phyloP scores from a whole-genome alignment of 2,329 filamentous ascomycete genomes.

The Aspergillus oerlinghausenensis region DNA sequence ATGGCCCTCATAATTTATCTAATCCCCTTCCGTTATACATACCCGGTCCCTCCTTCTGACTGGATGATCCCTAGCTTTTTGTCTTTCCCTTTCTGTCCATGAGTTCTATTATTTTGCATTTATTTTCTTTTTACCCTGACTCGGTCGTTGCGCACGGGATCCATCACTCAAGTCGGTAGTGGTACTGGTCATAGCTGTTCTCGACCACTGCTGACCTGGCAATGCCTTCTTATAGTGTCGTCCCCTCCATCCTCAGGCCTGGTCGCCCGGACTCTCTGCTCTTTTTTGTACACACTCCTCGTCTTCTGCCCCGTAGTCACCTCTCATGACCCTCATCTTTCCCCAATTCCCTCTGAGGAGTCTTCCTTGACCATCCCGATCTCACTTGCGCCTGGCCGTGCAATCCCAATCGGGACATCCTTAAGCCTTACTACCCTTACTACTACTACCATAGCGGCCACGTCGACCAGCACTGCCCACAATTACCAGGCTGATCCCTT shows the following conservation, averaged over 20 bases:
- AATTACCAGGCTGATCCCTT: conserved; percentile 3
- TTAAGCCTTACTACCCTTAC: conserved; percentile 3
- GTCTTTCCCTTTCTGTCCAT: conserved; percentile 3
- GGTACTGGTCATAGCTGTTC: conserved; percentile 12
- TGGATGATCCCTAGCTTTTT: conserved; percentile 11
- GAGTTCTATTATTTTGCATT: neutral
- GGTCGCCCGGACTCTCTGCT: conserved; percentile 9
- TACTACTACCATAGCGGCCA: neutral
- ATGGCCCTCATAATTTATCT: conserved; percentile 15
- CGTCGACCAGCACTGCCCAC: neutral
- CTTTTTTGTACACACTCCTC: conserved; percentile 5
- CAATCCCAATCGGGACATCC: conserved; percentile 7
- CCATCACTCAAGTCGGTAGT: conserved; percentile 8
- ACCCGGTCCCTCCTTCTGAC: conserved; percentile 21
- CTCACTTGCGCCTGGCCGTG: conserved; percentile 8
- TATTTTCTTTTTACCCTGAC: neutral
- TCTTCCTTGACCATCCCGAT: conserved; percentile 10
- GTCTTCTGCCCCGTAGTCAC: conserved; percentile 7
- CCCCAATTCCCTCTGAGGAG: conserved; percentile 6
- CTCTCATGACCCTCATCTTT: conserved; percentile 2
- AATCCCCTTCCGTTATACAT: conserved; percentile 20
- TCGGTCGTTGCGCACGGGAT: neutral
- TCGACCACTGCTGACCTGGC: conserved; percentile 17
- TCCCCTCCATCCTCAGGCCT: conserved; percentile 10
- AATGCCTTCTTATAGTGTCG: conserved; percentile 19